Conservation (phyloP, 352 stramenopile species). For the Phytopythium oedochilum region DNA sequence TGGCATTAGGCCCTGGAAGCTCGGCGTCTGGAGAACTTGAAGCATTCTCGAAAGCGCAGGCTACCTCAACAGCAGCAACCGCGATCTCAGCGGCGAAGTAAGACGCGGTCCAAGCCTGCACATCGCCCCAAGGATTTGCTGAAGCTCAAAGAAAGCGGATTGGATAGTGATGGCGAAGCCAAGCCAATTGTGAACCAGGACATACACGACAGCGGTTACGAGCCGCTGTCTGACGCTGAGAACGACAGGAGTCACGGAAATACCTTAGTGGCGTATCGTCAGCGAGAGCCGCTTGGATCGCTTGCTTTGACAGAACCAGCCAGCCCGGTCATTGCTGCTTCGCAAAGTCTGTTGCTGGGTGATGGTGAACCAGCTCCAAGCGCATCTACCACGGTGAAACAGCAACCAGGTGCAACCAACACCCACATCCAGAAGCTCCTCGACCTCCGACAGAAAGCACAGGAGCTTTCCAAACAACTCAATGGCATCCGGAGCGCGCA, state of each 20-base stretch:
- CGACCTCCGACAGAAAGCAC: constrained; percentile 18
- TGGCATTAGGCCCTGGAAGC: constrained; percentile 18
- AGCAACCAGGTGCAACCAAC: not conserved
- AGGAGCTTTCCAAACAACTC: constrained; percentile 14
- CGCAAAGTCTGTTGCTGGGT: not conserved
- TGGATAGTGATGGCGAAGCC: not conserved
- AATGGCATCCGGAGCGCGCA: constrained; percentile 8
- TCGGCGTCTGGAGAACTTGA: constrained; percentile 21
- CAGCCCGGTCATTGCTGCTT: not conserved
- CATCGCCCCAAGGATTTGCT: not conserved
- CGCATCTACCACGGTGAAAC: not conserved
- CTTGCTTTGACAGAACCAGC: not conserved
- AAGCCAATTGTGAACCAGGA: not conserved
- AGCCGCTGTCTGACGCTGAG: constrained; percentile 1
- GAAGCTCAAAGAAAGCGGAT: not conserved
- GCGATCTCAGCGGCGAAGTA: constrained; percentile 4
- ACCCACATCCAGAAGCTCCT: constrained; percentile 18
- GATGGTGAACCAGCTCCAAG: constrained; percentile 6
- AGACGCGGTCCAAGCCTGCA: not conserved
- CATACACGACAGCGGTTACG: not conserved
- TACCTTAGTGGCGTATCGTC: not conserved
- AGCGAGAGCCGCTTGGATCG: too few relatives aligned
- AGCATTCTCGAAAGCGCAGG: constrained; percentile 2
- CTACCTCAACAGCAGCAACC: constrained; percentile 3
- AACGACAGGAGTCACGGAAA: not conserved